A percentile compares a stretch with the other conserved stretches of the same genome.
Evolutionary conservation across 192 early-diverging fungal genomes (phyloP).

Genomic region (Anaeromyces robustus): DNA sequence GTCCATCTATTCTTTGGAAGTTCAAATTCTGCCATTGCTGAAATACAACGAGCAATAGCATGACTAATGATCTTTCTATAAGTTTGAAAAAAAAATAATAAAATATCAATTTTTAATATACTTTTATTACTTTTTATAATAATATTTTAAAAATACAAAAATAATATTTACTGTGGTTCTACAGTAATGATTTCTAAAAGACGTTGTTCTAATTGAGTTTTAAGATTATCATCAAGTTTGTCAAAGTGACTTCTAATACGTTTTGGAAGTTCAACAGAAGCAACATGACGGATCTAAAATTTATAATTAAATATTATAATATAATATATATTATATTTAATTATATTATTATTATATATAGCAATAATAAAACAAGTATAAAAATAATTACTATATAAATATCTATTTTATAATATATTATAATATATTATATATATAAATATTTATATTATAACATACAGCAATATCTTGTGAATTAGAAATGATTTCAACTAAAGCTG

Average conservation of each 20-base stretch:
- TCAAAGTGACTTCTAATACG: slow-evolving; percentile 61
- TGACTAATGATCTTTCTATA: slow-evolving; percentile 52
- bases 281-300: slow-evolving; percentile 56
- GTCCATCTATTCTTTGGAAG: slow-evolving; percentile 62
- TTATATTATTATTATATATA: neutral
- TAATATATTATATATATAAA: neutral
- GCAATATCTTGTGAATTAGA: neutral
- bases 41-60: slow-evolving; percentile 70
- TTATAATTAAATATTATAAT: neutral
- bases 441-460: neutral
- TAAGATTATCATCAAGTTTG: slow-evolving; percentile 32
- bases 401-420: neutral
- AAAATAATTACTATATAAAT: no score
- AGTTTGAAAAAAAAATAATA: neutral
- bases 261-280: slow-evolving; percentile 80
- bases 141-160: slow-evolving; percentile 2
- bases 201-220: slow-evolving; percentile 42
- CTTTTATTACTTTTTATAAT: no score
- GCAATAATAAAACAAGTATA: no score
- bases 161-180: slow-evolving; percentile 46
- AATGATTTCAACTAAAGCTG: slow-evolving; percentile 61
- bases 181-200: slow-evolving; percentile 56
- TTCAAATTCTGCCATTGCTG: slow-evolving; percentile 70
- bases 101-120: no score
- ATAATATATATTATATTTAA: neutral